A percentile compares a stretch with the other conserved stretches of the same genome.
phyloP scores from a whole-genome alignment of 116 monocot species.

The Zostera marina region DNA sequence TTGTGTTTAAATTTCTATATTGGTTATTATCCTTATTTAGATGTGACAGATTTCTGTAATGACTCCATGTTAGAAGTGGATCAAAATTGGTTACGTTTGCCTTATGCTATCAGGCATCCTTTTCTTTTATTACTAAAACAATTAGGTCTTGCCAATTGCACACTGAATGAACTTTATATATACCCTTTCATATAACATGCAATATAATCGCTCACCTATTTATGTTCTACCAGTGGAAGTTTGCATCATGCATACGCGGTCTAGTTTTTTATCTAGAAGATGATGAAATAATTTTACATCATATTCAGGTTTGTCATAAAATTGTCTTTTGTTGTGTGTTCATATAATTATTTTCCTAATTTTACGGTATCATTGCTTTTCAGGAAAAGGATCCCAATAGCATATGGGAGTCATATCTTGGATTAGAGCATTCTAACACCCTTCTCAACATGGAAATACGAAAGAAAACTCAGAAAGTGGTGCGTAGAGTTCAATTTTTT shows the following conservation, averaged over 20 bases:
- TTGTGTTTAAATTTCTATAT: too few relatives aligned
- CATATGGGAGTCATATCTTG: slow-evolving; percentile 94
- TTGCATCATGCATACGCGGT: slow-evolving; percentile 62
- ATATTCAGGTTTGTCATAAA: slow-evolving; percentile 41
- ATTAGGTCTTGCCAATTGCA: too few relatives aligned
- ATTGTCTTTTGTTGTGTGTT: background rate
- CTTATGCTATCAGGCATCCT: too few relatives aligned
- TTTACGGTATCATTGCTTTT: background rate
- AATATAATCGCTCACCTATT: background rate
- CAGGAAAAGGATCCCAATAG: slow-evolving; percentile 91
- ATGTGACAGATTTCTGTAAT: too few relatives aligned
- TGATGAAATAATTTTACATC: slow-evolving; percentile 41
- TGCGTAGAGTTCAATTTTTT: background rate
- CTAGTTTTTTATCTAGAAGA: slow-evolving; percentile 79
- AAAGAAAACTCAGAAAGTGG: background rate
- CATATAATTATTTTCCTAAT: background rate
- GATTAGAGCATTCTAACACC: slow-evolving; percentile 82
- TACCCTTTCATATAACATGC: too few relatives aligned
- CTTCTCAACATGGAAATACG: background rate
- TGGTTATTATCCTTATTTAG: too few relatives aligned
- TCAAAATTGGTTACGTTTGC: too few relatives aligned
- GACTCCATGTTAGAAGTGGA: too few relatives aligned
- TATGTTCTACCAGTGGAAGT: slow-evolving; percentile 56
- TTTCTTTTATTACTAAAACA: background rate
- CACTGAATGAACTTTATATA: too few relatives aligned